Conservation (phyloP, 129 eudicot genomes). For the Rutidosis leptorrhynchoides region DNA sequence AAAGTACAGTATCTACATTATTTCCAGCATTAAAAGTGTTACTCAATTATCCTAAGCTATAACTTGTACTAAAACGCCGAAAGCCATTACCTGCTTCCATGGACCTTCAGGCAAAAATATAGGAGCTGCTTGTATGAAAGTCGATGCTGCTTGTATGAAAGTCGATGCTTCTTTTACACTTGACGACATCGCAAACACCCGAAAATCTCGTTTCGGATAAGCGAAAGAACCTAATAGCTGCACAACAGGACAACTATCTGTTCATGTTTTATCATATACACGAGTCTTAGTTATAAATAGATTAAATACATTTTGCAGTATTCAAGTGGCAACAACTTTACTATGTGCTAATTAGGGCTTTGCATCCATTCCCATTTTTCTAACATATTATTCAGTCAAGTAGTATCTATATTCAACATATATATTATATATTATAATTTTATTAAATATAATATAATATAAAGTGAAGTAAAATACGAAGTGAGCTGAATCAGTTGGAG, state of each 20-base stretch:
- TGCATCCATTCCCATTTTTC: neutral
- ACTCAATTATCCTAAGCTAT: neutral
- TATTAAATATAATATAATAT: neutral
- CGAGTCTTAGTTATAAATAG: neutral
- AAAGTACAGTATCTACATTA: neutral
- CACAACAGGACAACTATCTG: neutral
- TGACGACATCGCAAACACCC: constrained; percentile 40
- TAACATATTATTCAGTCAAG: neutral
- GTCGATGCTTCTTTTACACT: constrained; percentile 44
- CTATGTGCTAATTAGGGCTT: neutral
- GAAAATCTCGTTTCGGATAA: constrained; percentile 28
- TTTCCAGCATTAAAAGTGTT: neutral
- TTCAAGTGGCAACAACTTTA: neutral
- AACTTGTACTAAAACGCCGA: neutral
- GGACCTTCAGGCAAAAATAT: constrained; percentile 85
- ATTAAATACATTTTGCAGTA: neutral
- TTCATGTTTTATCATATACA: neutral
- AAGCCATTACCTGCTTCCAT: constrained; percentile 70
- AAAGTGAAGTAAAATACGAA: neutral
- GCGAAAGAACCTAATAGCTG: constrained; percentile 27
- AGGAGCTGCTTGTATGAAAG: constrained; percentile 79
- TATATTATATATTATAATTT: neutral
- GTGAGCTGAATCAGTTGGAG: neutral
- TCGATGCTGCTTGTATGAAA: constrained; percentile 51
- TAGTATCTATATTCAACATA: neutral